Base-by-base conservation (phyloP, 495 filamentous ascomycete species). In the Penicillium coprophilum region DNA sequence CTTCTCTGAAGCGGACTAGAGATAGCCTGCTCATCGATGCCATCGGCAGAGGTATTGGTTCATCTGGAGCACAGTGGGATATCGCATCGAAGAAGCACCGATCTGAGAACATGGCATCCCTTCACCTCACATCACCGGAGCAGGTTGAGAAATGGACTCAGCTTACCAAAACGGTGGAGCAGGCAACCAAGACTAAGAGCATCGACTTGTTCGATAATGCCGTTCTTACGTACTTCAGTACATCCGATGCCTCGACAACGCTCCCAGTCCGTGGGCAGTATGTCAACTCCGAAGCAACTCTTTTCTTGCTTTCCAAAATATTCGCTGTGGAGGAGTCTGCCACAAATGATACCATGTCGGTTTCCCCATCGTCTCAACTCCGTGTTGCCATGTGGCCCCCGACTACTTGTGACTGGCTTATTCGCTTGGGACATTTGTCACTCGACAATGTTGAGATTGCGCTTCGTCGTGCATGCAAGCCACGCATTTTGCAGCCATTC, bases 11-110 rank as follows among this genome's bases (percentile, higher is more conserved):
- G 69, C 77, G 85, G 6, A 81, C 84, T 9, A 78, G 84, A 15
- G 82, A 85, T 50, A 87, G 88, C 15, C 74, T 89, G 20, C 68
- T 91, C 27, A 85, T 88, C 23, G 85, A 90, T 62, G 85, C 87
- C 1, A 83, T 91, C 59, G 85, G 87, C 4, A 83, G 84, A 20
- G 77, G 77, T 39, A 75, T 75, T 32, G 71, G 66, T 31, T 71
- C 68, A 34, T 75, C 74, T 15, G 63, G 67, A 43, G 57, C 69
- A 0, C 67, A 72, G 39, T 76, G 70, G 71, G 66, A 72, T 31
- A 36, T 58, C 7, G 56, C 55, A 15, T 71, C 68, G 6, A 74
- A 76, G 54, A 73, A 72, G 39, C 67, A 68, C 32, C 70, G 69
- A 6, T 64, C 66, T 23, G 69, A 77, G 9, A 56, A 65, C 24